phyloP scores from a whole-genome alignment of 1,284 basidiomycete species.

The Naganishia albida region DNA sequence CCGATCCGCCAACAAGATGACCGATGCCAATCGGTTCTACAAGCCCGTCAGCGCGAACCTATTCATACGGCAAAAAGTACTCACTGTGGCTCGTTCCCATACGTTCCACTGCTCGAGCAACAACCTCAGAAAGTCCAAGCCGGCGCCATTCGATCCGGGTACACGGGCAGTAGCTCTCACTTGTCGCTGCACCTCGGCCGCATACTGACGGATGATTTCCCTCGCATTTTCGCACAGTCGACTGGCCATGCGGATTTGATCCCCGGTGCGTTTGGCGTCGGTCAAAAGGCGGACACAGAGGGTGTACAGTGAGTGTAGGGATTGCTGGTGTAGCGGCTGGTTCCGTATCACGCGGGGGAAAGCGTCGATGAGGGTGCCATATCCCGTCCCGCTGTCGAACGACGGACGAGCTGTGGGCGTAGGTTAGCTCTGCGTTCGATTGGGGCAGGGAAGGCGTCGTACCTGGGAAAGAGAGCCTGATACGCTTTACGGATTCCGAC shows the following conservation, averaged over 20 bases:
- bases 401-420: background rate
- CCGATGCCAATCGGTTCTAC: constrained; percentile 22
- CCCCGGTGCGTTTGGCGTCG: background rate
- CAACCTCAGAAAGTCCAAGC: constrained; percentile 5
- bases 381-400: background rate
- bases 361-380: background rate
- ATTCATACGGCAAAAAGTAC: background rate
- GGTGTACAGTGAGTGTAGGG: constrained; percentile 14
- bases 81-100: constrained; percentile 18
- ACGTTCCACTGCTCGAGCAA: constrained; percentile 16
- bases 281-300: constrained; percentile 6
- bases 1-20: constrained; percentile 15
- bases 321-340: background rate
- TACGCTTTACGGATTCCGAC: constrained; percentile 16
- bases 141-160: background rate
- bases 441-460: background rate
- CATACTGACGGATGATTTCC: background rate
- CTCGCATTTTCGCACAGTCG: background rate
- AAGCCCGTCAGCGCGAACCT: no score
- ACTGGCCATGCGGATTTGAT: background rate
- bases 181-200: constrained; percentile 1
- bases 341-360: constrained; percentile 13
- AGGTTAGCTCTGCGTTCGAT: background rate
- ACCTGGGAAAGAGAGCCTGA: constrained; percentile 28
- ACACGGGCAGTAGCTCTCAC: background rate